Base-by-base conservation (phyloP, 176 grass and related monocot genomes). In the Oryza nivara region DNA sequence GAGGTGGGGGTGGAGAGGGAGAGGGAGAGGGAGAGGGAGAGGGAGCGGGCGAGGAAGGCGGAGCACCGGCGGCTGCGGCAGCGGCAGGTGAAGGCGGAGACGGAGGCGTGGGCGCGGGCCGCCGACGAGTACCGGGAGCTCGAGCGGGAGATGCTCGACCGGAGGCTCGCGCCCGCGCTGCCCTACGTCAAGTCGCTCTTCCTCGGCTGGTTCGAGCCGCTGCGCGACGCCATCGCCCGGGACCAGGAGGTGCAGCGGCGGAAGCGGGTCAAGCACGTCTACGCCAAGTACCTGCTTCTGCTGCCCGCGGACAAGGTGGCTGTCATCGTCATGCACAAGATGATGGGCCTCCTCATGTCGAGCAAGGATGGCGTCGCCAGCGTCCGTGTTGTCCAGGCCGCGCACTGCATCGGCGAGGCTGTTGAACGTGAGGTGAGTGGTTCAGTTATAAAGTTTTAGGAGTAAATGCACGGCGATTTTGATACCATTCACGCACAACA, bases 101-200 rank as follows among this genome's bases (percentile, higher is more conserved):
- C 96, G 76, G 89, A 93, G 89, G 96, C 91, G 51, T 98, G 91
- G 93, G 91, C 90, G 73, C 86, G 90, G 74, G 93, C 96, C 1
- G 89, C 92, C 1, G 87, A 93, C 83, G 96, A 98, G 85, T 98
- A 95, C 83, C 94, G 92, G 38, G 83, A 93, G 66, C 78, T 98
- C 34, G 96, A 98, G 89, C 90, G 86, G 28, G 92, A 87, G 56
- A 98, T 98, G 93, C 93, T 98, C n/a, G 96, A 93, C 79, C 94
- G 92, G 74, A 89, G 86, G 66, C 80, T 98, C 65, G 96, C 96
- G 2, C 96, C 96, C 3, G 58, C 83, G 73, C 90, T 98, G 85
- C 93, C 96, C 22, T 90, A 92, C 70, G 89, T 94, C 30, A 95
- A 98, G 82, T 94, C 96, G 22, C 91, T 98, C 11, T 94, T 91